Conservation (phyloP, 768 basidiomycete species). For the Tylopilus rubrobrunneus region DNA sequence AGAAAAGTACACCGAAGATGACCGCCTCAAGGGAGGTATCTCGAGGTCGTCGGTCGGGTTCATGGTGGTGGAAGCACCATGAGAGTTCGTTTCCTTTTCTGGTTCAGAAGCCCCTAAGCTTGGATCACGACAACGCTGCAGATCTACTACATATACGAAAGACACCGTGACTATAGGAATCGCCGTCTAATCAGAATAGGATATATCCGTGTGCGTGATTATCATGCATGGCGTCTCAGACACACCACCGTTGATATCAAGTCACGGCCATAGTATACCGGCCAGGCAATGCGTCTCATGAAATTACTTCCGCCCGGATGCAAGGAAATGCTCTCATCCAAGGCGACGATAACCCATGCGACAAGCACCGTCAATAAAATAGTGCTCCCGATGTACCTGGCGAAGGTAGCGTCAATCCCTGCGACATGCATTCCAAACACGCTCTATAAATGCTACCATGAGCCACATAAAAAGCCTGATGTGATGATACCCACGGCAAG, state of each 20-base stretch:
- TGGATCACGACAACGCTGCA: too few relatives aligned
- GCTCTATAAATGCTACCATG: slow-evolving; percentile 24
- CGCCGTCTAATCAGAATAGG: too few relatives aligned
- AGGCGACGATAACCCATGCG: slow-evolving; percentile 53
- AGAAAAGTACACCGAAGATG: slow-evolving; percentile 19
- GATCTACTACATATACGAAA: too few relatives aligned
- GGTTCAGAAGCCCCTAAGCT: not conserved
- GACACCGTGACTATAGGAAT: too few relatives aligned
- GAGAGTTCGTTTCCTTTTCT: slow-evolving; percentile 1
- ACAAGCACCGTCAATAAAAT: slow-evolving; percentile 47
- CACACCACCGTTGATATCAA: not conserved
- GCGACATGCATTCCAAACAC: slow-evolving; percentile 28
- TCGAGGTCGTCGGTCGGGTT: too few relatives aligned
- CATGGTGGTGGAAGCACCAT: too few relatives aligned
- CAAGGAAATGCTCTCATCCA: slow-evolving; percentile 34
- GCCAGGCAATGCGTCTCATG: slow-evolving; percentile 19
- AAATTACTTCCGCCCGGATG: slow-evolving; percentile 8
- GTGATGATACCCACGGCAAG: slow-evolving; percentile 20
- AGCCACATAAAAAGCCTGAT: not conserved
- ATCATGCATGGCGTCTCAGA: too few relatives aligned
- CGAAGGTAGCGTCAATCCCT: slow-evolving; percentile 33
- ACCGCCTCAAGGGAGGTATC: not conserved
- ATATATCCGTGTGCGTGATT: too few relatives aligned
- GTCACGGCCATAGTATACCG: not conserved
- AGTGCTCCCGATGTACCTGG: slow-evolving; percentile 40